Percentiles rank a stretch among this genome's conserved stretches.
These are phyloP conservation scores for Blattamonas nauphoetae DNA, from an alignment of 78 protist genomes.

Conservation along the genomic window DNA sequence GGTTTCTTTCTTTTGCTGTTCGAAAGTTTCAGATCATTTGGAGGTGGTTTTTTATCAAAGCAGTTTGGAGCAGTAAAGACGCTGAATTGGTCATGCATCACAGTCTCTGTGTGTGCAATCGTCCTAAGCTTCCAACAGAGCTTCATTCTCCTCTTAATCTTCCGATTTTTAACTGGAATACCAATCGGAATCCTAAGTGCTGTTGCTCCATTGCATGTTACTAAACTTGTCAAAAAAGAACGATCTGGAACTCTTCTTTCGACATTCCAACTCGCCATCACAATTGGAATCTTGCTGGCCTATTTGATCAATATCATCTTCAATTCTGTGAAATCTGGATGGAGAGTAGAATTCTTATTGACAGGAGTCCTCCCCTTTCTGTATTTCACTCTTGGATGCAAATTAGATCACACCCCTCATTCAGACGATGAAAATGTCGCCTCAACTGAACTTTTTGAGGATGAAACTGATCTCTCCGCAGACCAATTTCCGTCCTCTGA, in stretches of 20 bases:
- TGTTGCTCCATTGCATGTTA: background rate
- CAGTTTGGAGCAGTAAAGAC: background rate
- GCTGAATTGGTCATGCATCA: background rate
- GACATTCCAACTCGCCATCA: background rate
- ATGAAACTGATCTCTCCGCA: too few species aligned
- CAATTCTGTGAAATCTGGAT: background rate
- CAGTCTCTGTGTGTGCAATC: background rate
- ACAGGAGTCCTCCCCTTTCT: too few species aligned
- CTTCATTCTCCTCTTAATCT: background rate
- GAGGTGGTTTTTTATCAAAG: background rate
- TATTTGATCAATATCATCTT: background rate
- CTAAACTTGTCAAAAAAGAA: background rate
- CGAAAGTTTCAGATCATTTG: background rate
- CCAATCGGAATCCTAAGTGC: background rate
- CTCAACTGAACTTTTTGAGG: too few species aligned
- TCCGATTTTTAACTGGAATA: background rate
- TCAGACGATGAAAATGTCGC: too few species aligned
- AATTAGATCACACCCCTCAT: too few species aligned
- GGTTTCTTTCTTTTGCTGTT: background rate
- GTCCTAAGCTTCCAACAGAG: background rate
- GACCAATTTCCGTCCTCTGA: too few species aligned
- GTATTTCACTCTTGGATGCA: too few species aligned
- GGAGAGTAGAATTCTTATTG: too few species aligned
- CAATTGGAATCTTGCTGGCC: background rate
- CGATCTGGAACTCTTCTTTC: background rate